Conservation (phyloP, 140 eudicot species). For the Anethum foeniculum region DNA sequence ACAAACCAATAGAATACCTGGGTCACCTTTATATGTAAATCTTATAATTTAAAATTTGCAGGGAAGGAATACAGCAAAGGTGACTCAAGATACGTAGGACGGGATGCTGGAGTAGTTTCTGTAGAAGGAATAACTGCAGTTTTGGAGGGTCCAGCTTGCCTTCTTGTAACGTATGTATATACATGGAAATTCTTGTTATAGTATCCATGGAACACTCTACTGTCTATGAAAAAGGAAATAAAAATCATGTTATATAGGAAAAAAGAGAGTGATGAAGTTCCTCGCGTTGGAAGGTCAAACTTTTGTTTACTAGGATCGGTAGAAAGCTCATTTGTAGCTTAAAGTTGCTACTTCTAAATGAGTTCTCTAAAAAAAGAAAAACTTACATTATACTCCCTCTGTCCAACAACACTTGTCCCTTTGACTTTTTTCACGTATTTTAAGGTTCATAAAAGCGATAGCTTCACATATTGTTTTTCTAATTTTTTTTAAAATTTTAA, state of each 20-base stretch:
- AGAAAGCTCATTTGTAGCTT: neutral
- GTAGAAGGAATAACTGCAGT: slow-evolving; percentile 87
- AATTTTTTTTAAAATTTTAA: too few relatives aligned
- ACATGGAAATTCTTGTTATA: neutral
- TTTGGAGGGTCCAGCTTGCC: slow-evolving; percentile 83
- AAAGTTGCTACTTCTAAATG: neutral
- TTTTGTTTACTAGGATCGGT: neutral
- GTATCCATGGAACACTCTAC: neutral
- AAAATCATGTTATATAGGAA: neutral
- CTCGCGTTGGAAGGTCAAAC: neutral
- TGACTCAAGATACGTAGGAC: slow-evolving; percentile 76
- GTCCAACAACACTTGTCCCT: too few relatives aligned
- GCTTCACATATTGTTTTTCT: too few relatives aligned
- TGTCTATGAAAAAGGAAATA: neutral
- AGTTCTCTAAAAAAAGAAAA: neutral
- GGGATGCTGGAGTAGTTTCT: slow-evolving; percentile 63
- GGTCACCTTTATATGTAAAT: neutral
- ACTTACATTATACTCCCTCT: neutral
- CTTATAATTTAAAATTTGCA: slow-evolving; percentile 18
- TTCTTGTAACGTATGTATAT: slow-evolving; percentile 66
- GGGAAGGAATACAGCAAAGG: slow-evolving; percentile 99
- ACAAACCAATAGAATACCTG: neutral
- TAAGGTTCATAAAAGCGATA: too few relatives aligned
- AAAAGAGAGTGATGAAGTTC: neutral
- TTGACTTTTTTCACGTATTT: too few relatives aligned